These are phyloP conservation scores for Aschersonia sp. DNA, from an alignment of 2,329 filamentous ascomycete genomes.

Conservation along the genomic window DNA sequence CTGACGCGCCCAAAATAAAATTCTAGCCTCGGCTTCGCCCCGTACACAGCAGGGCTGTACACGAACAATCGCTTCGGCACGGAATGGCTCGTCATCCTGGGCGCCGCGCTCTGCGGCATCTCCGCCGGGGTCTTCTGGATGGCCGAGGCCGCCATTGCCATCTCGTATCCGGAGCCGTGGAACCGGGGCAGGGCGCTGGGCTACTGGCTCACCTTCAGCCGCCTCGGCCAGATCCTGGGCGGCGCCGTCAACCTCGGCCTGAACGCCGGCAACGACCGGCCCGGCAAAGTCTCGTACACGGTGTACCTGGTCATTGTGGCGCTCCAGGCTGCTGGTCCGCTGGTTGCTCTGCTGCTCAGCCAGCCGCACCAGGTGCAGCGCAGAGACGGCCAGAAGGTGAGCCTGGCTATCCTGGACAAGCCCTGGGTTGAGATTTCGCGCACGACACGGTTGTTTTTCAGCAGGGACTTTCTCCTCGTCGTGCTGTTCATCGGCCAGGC, in stretches of 20 bases:
- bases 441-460: neutral
- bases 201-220: conserved; percentile 47
- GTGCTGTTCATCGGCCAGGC: conserved; percentile 47
- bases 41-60: conserved; percentile 57
- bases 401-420: conserved; percentile 39
- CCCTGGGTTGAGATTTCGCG: conserved; percentile 8
- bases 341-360: conserved; percentile 50
- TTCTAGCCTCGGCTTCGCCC: conserved; percentile 44
- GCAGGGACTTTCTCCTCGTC: conserved; percentile 33
- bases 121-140: conserved; percentile 64
- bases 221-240: conserved; percentile 54
- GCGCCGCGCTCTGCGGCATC: conserved; percentile 53
- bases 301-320: conserved; percentile 60
- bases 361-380: conserved; percentile 47
- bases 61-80: conserved; percentile 56
- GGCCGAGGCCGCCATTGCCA: conserved; percentile 58
- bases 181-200: conserved; percentile 51
- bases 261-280: conserved; percentile 39
- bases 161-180: conserved; percentile 56
- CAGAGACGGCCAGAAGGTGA: conserved; percentile 47
- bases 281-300: conserved; percentile 52
- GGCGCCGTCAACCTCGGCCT: conserved; percentile 58
- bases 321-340: conserved; percentile 48
- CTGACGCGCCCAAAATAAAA: neutral
- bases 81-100: conserved; percentile 55